Evolutionary conservation across 78 protist genomes (phyloP).

Genomic region (Monosiga brevicollis): DNA sequence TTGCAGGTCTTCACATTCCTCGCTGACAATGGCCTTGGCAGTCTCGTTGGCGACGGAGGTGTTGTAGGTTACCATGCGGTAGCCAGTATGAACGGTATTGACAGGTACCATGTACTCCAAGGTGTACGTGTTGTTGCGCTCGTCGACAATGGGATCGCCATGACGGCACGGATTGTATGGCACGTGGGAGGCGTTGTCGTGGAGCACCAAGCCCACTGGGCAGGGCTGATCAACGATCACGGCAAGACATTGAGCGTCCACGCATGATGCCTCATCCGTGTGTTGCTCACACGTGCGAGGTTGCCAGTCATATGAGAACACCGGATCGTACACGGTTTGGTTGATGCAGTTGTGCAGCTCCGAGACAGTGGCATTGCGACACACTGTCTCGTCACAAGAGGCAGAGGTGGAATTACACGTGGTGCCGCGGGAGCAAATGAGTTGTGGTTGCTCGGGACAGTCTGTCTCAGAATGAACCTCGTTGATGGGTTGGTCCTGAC

Average conservation of each 20-base stretch:
- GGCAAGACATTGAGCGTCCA: neutral
- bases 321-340: neutral
- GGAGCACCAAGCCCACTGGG: neutral
- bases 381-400: neutral
- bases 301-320: neutral
- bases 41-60: neutral
- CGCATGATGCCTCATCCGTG: neutral
- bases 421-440: neutral
- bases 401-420: neutral
- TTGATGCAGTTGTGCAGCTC: neutral
- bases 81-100: neutral
- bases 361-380: neutral
- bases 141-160: neutral
- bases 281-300: neutral
- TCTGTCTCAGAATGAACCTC: neutral
- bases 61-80: neutral
- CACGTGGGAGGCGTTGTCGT: neutral
- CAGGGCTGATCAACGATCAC: neutral
- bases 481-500: neutral
- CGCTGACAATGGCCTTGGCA: neutral
- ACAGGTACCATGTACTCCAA: neutral
- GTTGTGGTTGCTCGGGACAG: neutral
- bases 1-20: neutral
- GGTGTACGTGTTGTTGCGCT: neutral
- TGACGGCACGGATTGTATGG: neutral